Base-by-base conservation (phyloP, 164 flowering plant species). In the Tetracentron sinense region DNA sequence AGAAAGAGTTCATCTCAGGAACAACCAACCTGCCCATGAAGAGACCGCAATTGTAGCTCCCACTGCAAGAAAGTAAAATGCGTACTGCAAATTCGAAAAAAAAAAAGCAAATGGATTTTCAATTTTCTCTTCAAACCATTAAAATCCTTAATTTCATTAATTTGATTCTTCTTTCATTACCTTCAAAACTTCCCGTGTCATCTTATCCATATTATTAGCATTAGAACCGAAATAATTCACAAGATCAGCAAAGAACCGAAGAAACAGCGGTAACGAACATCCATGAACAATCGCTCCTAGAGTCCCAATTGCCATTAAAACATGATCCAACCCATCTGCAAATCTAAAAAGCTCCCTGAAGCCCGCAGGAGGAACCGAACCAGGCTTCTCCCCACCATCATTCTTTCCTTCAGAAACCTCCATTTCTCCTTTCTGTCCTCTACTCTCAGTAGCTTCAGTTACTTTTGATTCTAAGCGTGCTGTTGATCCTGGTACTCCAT, bases 21-120 rank as follows among this genome's bases (percentile, higher is more conserved):
- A 58, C 6, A 7, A 61, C 61, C 44, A 26, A 92, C 98, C 98
- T 79, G 98, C 96, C 97, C 97, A 94, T n/a, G 97, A 91, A 69
- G 97, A 91, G 16, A 83, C 96, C 95, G 97, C 91, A 47, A 91
- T 91, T 38, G 96, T 95, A 49, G 97, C 97, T 64, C 99, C 99
- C 50, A 94, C 97, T 52, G 89, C 82, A 15, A 94, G 89, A 77
- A 94, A 94, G 81, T 94, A 94, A 65, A 85, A 83, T 57, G 97
- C 96, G 42, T 88, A 94, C 98, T 94, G 89, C 79, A 78, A 77
- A 68, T 23, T 30, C 42, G n/a, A n/a, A 54, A 21, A 67, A 28
- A 68, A 7, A 56, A 50, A 49, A 64, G 17, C 8, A 71, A 49
- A 54, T 38, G 52, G 56, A 26, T 28, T 55, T 61, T 55, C 55